These are phyloP conservation scores for Yarrowia osloensis DNA, from an alignment of 805 yeast species.

Conservation along the genomic window DNA sequence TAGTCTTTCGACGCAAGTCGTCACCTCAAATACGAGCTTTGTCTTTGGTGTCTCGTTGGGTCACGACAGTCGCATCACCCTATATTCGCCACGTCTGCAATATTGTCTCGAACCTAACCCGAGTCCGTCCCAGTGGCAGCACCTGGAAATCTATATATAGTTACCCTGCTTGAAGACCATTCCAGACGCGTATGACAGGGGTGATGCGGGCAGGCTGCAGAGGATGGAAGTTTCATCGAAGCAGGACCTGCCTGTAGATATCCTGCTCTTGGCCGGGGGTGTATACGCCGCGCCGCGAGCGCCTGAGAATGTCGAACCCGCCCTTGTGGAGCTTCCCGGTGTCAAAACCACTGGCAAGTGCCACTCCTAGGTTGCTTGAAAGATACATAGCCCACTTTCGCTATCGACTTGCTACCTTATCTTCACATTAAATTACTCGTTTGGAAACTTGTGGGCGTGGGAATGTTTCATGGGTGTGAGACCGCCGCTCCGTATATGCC, in stretches of 20 bases:
- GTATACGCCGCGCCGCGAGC: not conserved
- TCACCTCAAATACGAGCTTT: no score
- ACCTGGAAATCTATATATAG: not conserved
- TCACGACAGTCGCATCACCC: not conserved
- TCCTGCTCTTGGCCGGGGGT: no score
- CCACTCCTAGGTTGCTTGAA: not conserved
- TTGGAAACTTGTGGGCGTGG: not conserved
- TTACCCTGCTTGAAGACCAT: constrained; percentile 1
- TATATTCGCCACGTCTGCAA: constrained; percentile 17
- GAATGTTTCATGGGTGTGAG: not conserved
- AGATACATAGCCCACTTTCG: not conserved
- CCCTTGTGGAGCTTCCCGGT: not conserved
- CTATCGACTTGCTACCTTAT: not conserved
- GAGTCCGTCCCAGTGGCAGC: not conserved
- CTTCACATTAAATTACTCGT: not conserved
- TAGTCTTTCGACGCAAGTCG: no score
- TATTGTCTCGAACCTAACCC: constrained; percentile 13
- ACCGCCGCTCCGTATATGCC: not conserved
- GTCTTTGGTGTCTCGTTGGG: no score
- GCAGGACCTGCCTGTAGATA: not conserved
- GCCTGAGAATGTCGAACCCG: not conserved
- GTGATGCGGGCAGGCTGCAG: constrained; percentile 15
- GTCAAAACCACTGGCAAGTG: not conserved
- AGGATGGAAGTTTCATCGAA: constrained; percentile 4
- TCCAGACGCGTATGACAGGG: constrained; percentile 19